Conservation (phyloP, 169 alveolate genomes). For the Sarcocystis neurona region DNA sequence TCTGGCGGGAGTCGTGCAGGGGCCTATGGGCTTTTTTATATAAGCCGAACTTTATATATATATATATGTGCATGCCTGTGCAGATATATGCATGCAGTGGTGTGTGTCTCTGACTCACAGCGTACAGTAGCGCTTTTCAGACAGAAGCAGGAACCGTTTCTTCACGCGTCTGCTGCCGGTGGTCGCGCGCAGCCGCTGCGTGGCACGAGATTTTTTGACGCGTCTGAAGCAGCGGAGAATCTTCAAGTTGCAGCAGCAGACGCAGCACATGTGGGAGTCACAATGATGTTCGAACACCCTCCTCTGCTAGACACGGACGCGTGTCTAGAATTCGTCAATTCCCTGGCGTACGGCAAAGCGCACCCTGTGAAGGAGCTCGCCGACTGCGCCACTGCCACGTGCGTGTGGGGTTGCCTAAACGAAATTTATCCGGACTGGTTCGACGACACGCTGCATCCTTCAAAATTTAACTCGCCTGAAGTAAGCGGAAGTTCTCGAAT, state of each 20-base stretch:
- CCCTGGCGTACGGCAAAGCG: background rate
- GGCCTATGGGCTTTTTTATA: too few species aligned
- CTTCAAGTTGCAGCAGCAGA: background rate
- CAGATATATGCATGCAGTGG: background rate
- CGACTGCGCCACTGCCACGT: slow-evolving; percentile 11
- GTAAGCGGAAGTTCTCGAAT: too few species aligned
- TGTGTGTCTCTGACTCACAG: background rate
- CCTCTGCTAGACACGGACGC: slow-evolving; percentile 32
- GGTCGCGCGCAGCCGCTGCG: slow-evolving; percentile 1
- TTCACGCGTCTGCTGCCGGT: background rate
- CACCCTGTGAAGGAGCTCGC: slow-evolving; percentile 8
- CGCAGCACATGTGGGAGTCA: background rate
- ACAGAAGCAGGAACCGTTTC: background rate
- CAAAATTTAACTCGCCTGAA: background rate
- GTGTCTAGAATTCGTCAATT: background rate
- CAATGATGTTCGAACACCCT: background rate
- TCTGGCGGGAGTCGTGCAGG: too few species aligned
- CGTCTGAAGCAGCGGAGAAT: background rate
- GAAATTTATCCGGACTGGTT: slow-evolving; percentile 12
- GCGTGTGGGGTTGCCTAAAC: background rate
- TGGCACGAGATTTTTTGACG: background rate
- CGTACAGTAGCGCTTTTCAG: background rate
- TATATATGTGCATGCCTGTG: too few species aligned
- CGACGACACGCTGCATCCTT: slow-evolving; percentile 18
- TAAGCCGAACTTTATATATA: too few species aligned